These are phyloP conservation scores for Astragalus membranaceus DNA, from an alignment of 306 rosid species.

Conservation along the genomic window DNA sequence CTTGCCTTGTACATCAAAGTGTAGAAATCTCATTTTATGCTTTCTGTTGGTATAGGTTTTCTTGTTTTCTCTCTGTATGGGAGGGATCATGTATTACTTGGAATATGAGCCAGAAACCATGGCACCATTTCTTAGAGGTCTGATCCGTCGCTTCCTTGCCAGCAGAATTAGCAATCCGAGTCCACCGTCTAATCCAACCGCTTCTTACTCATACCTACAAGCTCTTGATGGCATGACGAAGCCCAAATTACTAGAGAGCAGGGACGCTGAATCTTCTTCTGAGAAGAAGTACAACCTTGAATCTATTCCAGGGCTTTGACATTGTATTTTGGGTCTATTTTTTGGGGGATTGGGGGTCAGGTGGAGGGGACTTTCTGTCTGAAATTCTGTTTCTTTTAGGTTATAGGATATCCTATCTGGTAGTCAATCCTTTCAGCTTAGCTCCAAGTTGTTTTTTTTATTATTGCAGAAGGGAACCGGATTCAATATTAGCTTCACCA, in stretches of 20 bases:
- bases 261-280: slow-evolving; percentile 42
- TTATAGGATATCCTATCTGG: background rate
- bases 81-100: slow-evolving; percentile 94
- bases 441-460: background rate
- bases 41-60: slow-evolving; percentile 49
- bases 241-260: slow-evolving; percentile 37
- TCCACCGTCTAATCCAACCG: slow-evolving; percentile 33
- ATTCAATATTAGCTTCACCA: background rate
- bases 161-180: slow-evolving; percentile 87
- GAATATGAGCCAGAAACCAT: slow-evolving; percentile 91
- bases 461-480: background rate
- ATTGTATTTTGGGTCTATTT: background rate
- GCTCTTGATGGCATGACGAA: slow-evolving; percentile 51
- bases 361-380: background rate
- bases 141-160: slow-evolving; percentile 91
- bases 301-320: slow-evolving; percentile 87
- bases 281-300: slow-evolving; percentile 77
- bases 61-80: slow-evolving; percentile 83
- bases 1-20: background rate
- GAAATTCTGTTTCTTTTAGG: slow-evolving; percentile 3
- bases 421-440: background rate
- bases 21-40: slow-evolving; percentile 14
- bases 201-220: slow-evolving; percentile 56
- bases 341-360: background rate
- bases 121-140: slow-evolving; percentile 88